phyloP scores from a whole-genome alignment of 2,329 filamentous ascomycete species.

The Blastomyces silverae region DNA sequence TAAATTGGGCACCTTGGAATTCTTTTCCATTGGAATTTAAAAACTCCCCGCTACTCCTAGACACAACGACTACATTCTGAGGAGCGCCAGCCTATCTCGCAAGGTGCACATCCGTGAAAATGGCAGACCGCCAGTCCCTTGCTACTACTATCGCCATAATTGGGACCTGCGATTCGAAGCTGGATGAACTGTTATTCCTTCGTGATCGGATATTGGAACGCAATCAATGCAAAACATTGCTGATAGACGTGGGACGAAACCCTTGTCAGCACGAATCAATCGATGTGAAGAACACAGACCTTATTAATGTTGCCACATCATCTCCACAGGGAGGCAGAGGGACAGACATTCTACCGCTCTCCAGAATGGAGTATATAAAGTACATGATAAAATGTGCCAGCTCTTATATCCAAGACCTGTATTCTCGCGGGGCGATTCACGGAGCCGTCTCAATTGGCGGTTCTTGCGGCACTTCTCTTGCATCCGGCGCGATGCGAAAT shows the following conservation, averaged over 20 bases:
- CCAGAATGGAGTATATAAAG: slow-evolving; percentile 52
- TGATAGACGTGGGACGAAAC: slow-evolving; percentile 53
- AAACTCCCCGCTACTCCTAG: not conserved
- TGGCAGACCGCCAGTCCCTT: not conserved
- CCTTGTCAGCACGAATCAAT: slow-evolving; percentile 43
- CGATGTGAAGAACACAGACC: slow-evolving; percentile 39
- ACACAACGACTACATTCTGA: not conserved
- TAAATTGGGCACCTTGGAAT: not conserved
- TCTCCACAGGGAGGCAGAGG: slow-evolving; percentile 25
- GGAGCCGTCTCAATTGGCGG: slow-evolving; percentile 57
- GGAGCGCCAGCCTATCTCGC: not conserved
- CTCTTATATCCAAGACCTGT: slow-evolving; percentile 38
- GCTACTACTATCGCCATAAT: slow-evolving; percentile 47
- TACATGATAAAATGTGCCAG: slow-evolving; percentile 49
- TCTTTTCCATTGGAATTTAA: not conserved
- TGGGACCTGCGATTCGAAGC: slow-evolving; percentile 60
- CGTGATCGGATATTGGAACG: slow-evolving; percentile 41
- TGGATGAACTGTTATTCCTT: slow-evolving; percentile 53
- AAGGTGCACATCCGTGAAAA: not conserved
- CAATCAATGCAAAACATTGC: slow-evolving; percentile 35
- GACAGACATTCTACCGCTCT: slow-evolving; percentile 33
- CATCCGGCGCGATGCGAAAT: slow-evolving; percentile 54
- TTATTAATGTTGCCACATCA: slow-evolving; percentile 33
- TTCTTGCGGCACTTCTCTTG: slow-evolving; percentile 56
- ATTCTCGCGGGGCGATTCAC: slow-evolving; percentile 40